Base-by-base conservation (phyloP, 768 basidiomycete species). In the Naganishia onofrii region DNA sequence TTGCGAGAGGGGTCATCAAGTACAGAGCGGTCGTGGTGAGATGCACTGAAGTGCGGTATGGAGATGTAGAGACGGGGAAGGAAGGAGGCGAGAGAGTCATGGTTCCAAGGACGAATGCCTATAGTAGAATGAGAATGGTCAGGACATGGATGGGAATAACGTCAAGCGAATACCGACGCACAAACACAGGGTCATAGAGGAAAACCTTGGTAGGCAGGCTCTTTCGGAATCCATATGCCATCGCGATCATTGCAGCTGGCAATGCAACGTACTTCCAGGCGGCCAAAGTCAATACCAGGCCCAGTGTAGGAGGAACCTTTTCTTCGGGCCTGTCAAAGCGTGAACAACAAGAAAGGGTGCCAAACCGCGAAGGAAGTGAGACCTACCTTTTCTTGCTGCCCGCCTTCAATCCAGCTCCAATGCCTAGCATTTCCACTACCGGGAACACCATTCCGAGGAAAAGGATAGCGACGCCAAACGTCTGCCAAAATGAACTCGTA, bases 181-280 rank as follows among this genome's bases (percentile, higher is more conserved):
- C 79, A 71, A 76, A 80, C 3, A 73, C 73, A 13, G 79, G 79
- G 68, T 80, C 79, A 51, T 78, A 76, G 13, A 78, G 70, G 71
- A 73, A 79, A 0, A 67, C 70, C 64, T 67, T 75, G 28, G 77
- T 76, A 0, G 77, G 77, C 9, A 76, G 71, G 51, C 75, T 74
- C 66, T 77, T 72, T 6, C 72, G 71, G 70, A 79, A 75, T 15
- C 78, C 78, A 48, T 74, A 70, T 1, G 79, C 71, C 31, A 78
- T 74, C 3, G 74, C 72, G 26, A 79, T 68, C 51, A 71, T 68
- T 12, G 76, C 71, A 9, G 72, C 72, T 9, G 79, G 79, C 21
- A 78, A 69, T 17, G 66, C 69, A 44, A 76, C 69, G 44, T 72
- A 79, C 63, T 77, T 70, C 79, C 78, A 80, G 15, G 72, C 64